Conservation (phyloP, 129 eudicot species). For the Lactuca saligna region DNA sequence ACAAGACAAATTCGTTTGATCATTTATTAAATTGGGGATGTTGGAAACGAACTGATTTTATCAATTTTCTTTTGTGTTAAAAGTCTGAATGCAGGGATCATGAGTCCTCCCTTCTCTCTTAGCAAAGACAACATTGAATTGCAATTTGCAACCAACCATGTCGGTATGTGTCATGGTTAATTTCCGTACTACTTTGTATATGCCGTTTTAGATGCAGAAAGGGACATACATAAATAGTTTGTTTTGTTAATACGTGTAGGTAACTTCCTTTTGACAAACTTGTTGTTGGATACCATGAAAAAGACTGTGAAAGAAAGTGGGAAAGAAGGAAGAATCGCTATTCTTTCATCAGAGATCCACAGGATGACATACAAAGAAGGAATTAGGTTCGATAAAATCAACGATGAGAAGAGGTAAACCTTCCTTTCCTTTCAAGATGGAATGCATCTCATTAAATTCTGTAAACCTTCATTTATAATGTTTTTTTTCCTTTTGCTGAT, state of each 20-base stretch:
- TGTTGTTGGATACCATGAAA: conserved; percentile 78
- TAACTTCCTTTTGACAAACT: conserved; percentile 73
- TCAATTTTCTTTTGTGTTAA: background rate
- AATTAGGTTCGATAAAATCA: conserved; percentile 64
- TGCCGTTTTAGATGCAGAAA: too few species aligned
- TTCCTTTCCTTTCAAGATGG: too few species aligned
- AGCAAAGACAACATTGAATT: conserved; percentile 77
- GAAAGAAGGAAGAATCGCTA: conserved; percentile 76
- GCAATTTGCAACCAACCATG: conserved; percentile 80
- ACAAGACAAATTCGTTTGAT: conserved; percentile 9
- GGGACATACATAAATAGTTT: too few species aligned
- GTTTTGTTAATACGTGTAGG: conserved; percentile 8
- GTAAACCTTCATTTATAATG: too few species aligned
- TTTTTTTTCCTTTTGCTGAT: background rate
- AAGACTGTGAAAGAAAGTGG: conserved; percentile 53
- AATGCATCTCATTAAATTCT: too few species aligned
- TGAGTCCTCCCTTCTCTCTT: conserved; percentile 72
- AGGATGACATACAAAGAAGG: conserved; percentile 59
- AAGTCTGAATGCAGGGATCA: conserved; percentile 88
- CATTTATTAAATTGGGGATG: background rate
- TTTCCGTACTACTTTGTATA: background rate
- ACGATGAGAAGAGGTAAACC: conserved; percentile 61
- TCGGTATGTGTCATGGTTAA: conserved; percentile 24
- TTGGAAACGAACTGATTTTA: background rate
- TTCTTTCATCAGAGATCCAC: conserved; percentile 65